phyloP scores from a whole-genome alignment of 2,329 filamentous ascomycete genomes.

The Colletotrichum coccodes region DNA sequence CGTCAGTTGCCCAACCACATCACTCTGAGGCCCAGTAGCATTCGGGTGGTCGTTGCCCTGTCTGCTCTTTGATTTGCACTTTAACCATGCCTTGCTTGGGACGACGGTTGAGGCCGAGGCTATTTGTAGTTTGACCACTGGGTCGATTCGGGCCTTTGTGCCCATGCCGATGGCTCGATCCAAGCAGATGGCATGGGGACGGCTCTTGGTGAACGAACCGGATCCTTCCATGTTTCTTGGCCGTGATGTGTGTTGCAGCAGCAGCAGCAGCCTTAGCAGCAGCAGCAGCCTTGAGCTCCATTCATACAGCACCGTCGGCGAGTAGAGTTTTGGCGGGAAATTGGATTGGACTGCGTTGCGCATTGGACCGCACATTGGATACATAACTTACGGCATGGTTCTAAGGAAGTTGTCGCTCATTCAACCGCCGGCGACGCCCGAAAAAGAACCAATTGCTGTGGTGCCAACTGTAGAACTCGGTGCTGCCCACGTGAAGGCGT shows the following conservation, averaged over 20 bases:
- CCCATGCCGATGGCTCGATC: not conserved
- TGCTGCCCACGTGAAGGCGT: not conserved
- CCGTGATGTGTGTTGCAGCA: not conserved
- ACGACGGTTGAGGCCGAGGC: not conserved
- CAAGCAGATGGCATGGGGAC: not conserved
- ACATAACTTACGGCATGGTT: not conserved
- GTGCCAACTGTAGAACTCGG: not conserved
- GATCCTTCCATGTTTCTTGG: not conserved
- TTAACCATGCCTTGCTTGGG: not conserved
- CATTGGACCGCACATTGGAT: not conserved
- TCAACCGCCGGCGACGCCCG: not conserved
- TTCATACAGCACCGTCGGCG: not conserved
- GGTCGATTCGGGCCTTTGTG: conserved; percentile 2
- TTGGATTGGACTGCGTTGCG: not conserved
- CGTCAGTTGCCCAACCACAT: not conserved
- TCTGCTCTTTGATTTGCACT: not conserved
- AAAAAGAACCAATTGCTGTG: not conserved
- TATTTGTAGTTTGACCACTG: not conserved
- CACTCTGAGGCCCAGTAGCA: not conserved
- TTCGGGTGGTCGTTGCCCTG: too few relatives aligned
- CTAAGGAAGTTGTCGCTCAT: not conserved
- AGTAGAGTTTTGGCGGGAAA: not conserved
- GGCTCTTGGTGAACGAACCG: not conserved
- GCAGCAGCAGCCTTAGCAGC: not conserved
- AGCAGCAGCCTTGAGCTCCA: too few relatives aligned